Base-by-base conservation (phyloP, 306 rosid genomes). In the Pterocarpus santalinus region DNA sequence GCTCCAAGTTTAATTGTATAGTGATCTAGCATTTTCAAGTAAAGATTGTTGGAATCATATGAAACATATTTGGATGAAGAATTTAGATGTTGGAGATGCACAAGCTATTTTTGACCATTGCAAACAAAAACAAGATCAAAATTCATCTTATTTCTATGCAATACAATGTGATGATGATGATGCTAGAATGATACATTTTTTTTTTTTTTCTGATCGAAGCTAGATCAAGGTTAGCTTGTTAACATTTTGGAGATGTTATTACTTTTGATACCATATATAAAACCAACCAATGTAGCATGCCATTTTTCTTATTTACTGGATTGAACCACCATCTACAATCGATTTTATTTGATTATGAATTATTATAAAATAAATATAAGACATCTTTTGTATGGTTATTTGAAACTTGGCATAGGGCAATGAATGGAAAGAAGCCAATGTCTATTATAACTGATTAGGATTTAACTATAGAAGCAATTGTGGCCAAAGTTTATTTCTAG, bases 11-110 rank as follows among this genome's bases (percentile, higher is more conserved):
- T 28, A 58, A 58, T 28, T 22, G 65, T 3, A 28, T 3, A 28
- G 65, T 8, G 14, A 58, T 28, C 3, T 2, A 28, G 0, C 13
- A 22, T 58, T 58, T 58, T 22, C 35, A 0, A 58, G 12, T 1
- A 68, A 16, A 5, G 72, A 67, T 67, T 43, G 35, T 22, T 43
- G 55, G 72, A 67, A 67, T 41, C 36, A 67, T 43, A 17, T 67
- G 56, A 43, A 9, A 43, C 11, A 68, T 68, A 2, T 68, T 43
- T 4, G 38, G 0, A 9, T 2, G 17, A 68, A 43, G 5, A 68
- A 43, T 43, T 44, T 68, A 5, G 73, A 43, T 35, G 11, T 64
- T 34, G 47, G 47, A 64, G 69, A 64, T 64, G 28, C 69, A 13
- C 69, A 35, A 34, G 56, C 5, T 7, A 14, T 51, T 2, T 51